Evolutionary conservation across 805 yeast species (phyloP).

Genomic region (Jamesozyma piceae): DNA sequence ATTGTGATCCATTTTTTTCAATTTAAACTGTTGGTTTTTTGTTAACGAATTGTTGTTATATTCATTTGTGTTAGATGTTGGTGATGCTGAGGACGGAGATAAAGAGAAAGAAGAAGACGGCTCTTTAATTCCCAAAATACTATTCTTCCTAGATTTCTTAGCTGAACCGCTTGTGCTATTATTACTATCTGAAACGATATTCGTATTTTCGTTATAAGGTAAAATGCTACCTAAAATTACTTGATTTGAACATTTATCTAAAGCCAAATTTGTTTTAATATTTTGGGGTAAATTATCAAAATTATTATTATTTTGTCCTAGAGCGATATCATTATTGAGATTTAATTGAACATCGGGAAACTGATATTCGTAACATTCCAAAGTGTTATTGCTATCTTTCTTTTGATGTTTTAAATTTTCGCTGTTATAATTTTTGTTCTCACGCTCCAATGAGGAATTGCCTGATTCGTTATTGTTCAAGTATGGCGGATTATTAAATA

Average conservation of each 20-base stretch:
- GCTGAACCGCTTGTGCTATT: not conserved
- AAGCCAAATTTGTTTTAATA: conserved; percentile 2
- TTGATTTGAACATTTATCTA: conserved; percentile 4
- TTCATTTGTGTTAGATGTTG: not conserved
- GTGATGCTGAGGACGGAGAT: not conserved
- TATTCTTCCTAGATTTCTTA: not conserved
- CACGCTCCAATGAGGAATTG: not conserved
- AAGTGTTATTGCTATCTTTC: conserved; percentile 6
- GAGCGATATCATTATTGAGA: not conserved
- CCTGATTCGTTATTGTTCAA: not conserved
- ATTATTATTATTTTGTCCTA: not conserved
- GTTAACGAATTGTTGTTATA: conserved; percentile 9
- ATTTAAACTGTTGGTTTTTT: conserved; percentile 27
- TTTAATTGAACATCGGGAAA: conserved; percentile 17
- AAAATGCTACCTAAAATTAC: conserved; percentile 6
- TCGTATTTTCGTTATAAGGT: not conserved
- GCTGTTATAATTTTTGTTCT: not conserved
- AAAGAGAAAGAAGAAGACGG: no score
- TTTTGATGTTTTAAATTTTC: not conserved
- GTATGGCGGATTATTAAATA: conserved; percentile 9
- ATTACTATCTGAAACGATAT: no score
- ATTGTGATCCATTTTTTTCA: conserved; percentile 20
- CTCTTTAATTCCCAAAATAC: no score
- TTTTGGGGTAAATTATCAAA: not conserved
- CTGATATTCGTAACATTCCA: conserved; percentile 25